Evolutionary conservation across 768 basidiomycete genomes (phyloP).

Genomic region (Paxillus ammoniavirescens): DNA sequence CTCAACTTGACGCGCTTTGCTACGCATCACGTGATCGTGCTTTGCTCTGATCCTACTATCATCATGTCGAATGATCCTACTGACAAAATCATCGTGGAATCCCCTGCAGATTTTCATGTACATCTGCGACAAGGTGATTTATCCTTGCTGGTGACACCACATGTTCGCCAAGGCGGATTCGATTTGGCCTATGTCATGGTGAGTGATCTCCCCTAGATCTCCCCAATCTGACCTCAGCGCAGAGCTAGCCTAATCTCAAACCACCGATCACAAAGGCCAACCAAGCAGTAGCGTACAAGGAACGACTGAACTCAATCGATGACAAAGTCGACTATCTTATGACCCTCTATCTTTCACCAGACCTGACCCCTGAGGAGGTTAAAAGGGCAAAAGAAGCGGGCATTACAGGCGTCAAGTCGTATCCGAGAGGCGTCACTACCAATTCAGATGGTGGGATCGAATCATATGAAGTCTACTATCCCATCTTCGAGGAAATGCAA

Average conservation of each 20-base stretch:
- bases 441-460: conserved; percentile 97
- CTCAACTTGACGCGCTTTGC: conserved; percentile 22
- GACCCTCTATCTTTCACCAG: conserved; percentile 93
- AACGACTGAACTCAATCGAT: conserved; percentile 70
- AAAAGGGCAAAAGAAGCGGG: conserved; percentile 84
- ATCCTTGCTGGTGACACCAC: conserved; percentile 81
- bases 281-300: conserved; percentile 78
- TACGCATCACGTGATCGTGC: conserved; percentile 30
- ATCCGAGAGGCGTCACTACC: conserved; percentile 96
- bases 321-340: conserved; percentile 85
- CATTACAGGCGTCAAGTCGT: conserved; percentile 90
- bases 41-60: conserved; percentile 9
- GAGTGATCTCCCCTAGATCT: conserved; percentile 18
- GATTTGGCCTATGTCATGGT: conserved; percentile 96
- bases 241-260: conserved; percentile 79
- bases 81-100: conserved; percentile 23
- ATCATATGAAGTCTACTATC: conserved; percentile 91
- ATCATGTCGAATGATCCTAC: conserved; percentile 24
- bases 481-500: conserved; percentile 92
- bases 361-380: conserved; percentile 88
- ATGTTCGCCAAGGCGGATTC: conserved; percentile 89
- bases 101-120: conserved; percentile 94
- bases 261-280: conserved; percentile 86
- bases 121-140: conserved; percentile 90
- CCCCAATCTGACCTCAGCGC: conserved; percentile 9